These are phyloP conservation scores for Geotrichum cucujoidarum DNA, from an alignment of 1,139 yeast species.

Conservation along the genomic window DNA sequence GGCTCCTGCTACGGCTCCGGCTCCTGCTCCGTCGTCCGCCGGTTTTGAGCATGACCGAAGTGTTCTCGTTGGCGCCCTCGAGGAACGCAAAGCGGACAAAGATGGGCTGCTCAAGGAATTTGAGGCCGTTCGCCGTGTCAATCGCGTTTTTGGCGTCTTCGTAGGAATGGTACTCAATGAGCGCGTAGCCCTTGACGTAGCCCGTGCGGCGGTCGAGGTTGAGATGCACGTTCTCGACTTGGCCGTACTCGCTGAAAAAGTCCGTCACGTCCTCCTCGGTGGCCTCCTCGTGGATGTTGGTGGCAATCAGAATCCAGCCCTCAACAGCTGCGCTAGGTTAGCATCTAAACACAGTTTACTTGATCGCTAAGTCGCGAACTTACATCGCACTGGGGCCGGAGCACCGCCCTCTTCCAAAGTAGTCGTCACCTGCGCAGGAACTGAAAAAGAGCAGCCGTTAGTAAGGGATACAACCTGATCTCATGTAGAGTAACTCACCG, in stretches of 20 bases:
- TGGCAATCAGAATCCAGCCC: conserved; percentile 43
- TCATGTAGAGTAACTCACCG: too few species aligned
- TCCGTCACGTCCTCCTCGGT: conserved; percentile 44
- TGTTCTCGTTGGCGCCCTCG: conserved; percentile 21
- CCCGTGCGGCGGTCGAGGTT: conserved; percentile 45
- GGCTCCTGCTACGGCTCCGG: conserved; percentile 16
- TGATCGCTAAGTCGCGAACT: not conserved
- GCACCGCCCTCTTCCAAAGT: too few species aligned
- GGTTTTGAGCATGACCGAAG: not conserved
- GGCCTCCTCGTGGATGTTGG: conserved; percentile 45
- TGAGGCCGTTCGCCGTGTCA: conserved; percentile 33
- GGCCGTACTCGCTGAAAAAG: conserved; percentile 42
- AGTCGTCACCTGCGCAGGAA: too few species aligned
- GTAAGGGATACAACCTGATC: too few species aligned
- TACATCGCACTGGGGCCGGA: not conserved
- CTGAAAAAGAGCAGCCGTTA: too few species aligned
- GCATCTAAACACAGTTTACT: not conserved
- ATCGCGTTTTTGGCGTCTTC: conserved; percentile 40
- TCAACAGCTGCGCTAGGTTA: conserved; percentile 34
- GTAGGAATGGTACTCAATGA: conserved; percentile 37
- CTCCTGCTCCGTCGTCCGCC: conserved; percentile 14
- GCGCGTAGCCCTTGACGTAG: conserved; percentile 43
- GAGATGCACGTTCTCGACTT: conserved; percentile 39
- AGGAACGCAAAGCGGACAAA: conserved; percentile 42
- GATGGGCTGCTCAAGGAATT: conserved; percentile 36